A percentile compares a stretch with the other conserved stretches of the same genome.
phyloP scores from a whole-genome alignment of 2,329 filamentous ascomycete species.

The Pleomassaria siparia region DNA sequence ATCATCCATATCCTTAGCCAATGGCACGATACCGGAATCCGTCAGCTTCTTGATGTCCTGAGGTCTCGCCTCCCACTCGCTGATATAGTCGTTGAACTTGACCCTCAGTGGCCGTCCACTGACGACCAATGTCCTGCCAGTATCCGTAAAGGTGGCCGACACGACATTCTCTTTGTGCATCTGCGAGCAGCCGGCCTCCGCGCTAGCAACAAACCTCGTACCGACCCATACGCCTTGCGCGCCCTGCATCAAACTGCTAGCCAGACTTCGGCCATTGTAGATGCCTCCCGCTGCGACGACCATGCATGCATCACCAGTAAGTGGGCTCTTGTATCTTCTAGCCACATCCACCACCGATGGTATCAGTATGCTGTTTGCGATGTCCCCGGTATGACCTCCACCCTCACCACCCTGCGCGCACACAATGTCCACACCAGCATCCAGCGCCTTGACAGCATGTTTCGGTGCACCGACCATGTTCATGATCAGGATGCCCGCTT shows the following conservation, averaged over 20 bases:
- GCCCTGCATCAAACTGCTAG: constrained; percentile 82
- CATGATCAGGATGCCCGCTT: constrained; percentile 82
- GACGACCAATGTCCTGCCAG: constrained; percentile 78
- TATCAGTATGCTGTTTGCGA: constrained; percentile 82
- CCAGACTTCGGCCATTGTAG: constrained; percentile 77
- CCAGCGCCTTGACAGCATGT: constrained; percentile 85
- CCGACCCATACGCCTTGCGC: constrained; percentile 92
- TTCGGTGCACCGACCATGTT: constrained; percentile 96
- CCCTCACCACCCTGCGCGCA: constrained; percentile 93
- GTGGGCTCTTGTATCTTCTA: constrained; percentile 66
- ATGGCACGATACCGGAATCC: constrained; percentile 73
- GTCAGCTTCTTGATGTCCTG: constrained; percentile 75
- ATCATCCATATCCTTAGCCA: constrained; percentile 80
- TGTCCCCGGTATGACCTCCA: constrained; percentile 87
- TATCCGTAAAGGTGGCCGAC: constrained; percentile 75
- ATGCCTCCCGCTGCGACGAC: constrained; percentile 91
- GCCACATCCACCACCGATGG: constrained; percentile 87
- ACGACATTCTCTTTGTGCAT: constrained; percentile 85
- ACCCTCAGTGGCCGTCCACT: constrained; percentile 80
- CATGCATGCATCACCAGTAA: constrained; percentile 70
- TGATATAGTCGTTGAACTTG: constrained; percentile 80
- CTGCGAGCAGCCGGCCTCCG: constrained; percentile 77
- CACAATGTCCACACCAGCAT: constrained; percentile 84
- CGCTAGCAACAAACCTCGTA: constrained; percentile 82
- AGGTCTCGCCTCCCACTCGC: constrained; percentile 75